Evolutionary conservation across 2,329 filamentous ascomycete species (phyloP).

Genomic region (Dichotomopilus funicola): DNA sequence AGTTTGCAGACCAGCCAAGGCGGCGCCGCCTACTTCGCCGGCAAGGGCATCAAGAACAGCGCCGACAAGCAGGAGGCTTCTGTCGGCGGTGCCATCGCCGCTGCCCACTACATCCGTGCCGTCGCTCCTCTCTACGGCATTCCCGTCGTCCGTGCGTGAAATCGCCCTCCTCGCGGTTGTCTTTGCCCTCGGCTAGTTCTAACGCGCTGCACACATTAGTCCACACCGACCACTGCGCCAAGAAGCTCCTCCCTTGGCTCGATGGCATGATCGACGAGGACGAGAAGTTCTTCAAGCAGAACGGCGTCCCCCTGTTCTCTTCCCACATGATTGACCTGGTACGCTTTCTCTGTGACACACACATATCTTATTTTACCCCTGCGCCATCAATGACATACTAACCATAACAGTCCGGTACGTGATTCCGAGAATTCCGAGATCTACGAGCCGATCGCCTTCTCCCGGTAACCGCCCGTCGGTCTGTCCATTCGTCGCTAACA

Average conservation of each 20-base stretch:
- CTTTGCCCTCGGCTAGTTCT: not conserved
- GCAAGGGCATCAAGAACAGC: slow-evolving; percentile 76
- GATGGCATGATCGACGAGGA: slow-evolving; percentile 94
- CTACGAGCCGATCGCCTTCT: too few relatives aligned
- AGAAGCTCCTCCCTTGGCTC: slow-evolving; percentile 98
- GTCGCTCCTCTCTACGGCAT: slow-evolving; percentile 82
- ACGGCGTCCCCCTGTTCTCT: slow-evolving; percentile 88
- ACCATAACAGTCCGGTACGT: slow-evolving; percentile 14
- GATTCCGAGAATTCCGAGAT: too few relatives aligned
- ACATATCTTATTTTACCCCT: not conserved
- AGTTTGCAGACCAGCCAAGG: slow-evolving; percentile 92
- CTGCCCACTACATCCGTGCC: slow-evolving; percentile 86
- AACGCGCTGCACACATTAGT: slow-evolving; percentile 32
- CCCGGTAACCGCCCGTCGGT: not conserved
- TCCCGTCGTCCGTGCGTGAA: slow-evolving; percentile 59
- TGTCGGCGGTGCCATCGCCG: slow-evolving; percentile 80
- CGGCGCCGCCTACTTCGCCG: slow-evolving; percentile 86
- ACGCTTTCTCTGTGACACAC: not conserved
- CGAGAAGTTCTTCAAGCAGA: slow-evolving; percentile 88
- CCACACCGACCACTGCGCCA: slow-evolving; percentile 97
- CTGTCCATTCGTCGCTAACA: not conserved
- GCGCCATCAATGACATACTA: not conserved
- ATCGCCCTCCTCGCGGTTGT: too few relatives aligned
- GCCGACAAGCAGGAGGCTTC: slow-evolving; percentile 73
- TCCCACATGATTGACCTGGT: slow-evolving; percentile 94